Conservation (phyloP, 2,329 filamentous ascomycete species). For the Scytalidium lignicola region DNA sequence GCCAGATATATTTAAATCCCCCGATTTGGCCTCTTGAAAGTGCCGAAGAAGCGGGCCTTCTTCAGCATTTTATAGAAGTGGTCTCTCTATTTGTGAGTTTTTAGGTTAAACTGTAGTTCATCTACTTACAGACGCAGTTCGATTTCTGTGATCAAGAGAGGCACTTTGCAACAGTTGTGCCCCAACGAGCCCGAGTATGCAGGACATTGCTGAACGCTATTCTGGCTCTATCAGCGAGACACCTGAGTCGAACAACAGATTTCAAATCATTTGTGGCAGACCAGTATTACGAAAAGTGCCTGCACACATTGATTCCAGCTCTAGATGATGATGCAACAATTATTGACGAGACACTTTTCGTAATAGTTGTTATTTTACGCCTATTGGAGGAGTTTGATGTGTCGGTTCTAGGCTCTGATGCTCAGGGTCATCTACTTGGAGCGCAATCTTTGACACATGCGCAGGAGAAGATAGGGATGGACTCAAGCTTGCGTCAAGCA, state of each 20-base stretch:
- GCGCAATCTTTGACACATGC: neutral
- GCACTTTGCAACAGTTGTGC: constrained; percentile 48
- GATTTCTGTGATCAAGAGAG: constrained; percentile 13
- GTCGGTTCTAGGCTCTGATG: neutral
- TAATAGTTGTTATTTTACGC: constrained; percentile 1
- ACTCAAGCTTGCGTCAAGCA: neutral
- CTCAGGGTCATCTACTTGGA: neutral
- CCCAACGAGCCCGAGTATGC: constrained; percentile 45
- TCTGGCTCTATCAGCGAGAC: constrained; percentile 48
- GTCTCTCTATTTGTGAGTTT: neutral
- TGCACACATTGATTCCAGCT: constrained; percentile 1
- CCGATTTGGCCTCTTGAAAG: constrained; percentile 16
- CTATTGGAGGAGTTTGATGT: neutral
- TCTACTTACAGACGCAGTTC: neutral
- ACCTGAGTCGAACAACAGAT: constrained; percentile 35
- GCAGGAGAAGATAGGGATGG: neutral
- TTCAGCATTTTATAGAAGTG: constrained; percentile 12
- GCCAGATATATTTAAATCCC: constrained; percentile 10
- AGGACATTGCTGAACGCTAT: constrained; percentile 50
- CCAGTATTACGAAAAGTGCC: neutral
- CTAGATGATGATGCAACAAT: constrained; percentile 1
- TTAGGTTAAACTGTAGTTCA: no score
- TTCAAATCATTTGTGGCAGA: neutral
- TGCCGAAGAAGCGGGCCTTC: constrained; percentile 13
- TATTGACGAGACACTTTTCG: constrained; percentile 1